These are phyloP conservation scores for Ophidiomyces ophidiicola DNA, from an alignment of 2,329 filamentous ascomycete species.

Conservation along the genomic window DNA sequence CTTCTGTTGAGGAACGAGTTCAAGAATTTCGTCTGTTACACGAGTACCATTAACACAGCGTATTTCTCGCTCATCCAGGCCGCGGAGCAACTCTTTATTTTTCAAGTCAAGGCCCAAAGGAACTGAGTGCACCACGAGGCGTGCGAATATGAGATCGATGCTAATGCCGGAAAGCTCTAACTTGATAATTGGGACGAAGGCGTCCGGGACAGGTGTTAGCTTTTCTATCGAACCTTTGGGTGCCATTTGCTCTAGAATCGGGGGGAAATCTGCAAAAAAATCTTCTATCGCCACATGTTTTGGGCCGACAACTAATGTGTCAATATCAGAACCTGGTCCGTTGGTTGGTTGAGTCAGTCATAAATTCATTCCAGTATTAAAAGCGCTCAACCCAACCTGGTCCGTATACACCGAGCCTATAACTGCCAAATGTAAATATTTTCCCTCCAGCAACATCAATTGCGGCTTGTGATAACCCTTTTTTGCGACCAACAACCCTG, in stretches of 20 bases:
- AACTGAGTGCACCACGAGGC: constrained; percentile 59
- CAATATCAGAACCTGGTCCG: constrained; percentile 73
- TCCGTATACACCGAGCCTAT: constrained; percentile 82
- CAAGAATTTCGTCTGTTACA: constrained; percentile 84
- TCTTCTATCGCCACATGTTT: constrained; percentile 80
- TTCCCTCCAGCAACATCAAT: constrained; percentile 78
- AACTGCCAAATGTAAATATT: constrained; percentile 93
- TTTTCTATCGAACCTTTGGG: constrained; percentile 70
- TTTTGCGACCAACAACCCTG: constrained; percentile 61
- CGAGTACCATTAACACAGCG: constrained; percentile 87
- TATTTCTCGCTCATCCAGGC: constrained; percentile 74
- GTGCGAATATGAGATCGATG: constrained; percentile 85
- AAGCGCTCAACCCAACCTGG: constrained; percentile 42
- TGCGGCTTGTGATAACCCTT: constrained; percentile 60
- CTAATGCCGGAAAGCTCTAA: constrained; percentile 83
- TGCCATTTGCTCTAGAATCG: constrained; percentile 62
- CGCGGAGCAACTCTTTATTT: constrained; percentile 73
- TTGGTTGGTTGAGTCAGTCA: neutral
- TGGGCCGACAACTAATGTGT: constrained; percentile 84
- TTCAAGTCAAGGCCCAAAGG: constrained; percentile 62
- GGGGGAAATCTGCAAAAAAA: constrained; percentile 85
- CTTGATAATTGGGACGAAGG: constrained; percentile 95
- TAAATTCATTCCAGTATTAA: neutral
- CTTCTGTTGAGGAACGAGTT: constrained; percentile 74
- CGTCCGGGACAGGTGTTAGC: constrained; percentile 72